Conservation (phyloP, 164 flowering plant species). For the Sextonia rubra region DNA sequence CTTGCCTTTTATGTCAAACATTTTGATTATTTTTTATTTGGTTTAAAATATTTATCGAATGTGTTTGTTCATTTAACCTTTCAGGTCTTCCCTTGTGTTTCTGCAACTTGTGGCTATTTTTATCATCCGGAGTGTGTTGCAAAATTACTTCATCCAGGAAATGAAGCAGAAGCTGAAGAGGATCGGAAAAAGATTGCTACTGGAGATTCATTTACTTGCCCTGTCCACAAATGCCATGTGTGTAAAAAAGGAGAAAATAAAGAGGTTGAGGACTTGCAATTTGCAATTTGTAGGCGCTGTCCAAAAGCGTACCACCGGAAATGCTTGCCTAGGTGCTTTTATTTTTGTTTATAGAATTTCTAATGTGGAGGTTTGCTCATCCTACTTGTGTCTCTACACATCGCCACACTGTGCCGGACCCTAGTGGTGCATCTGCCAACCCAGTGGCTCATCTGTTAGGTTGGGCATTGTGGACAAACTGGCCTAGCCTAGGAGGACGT, state of each 20-base stretch:
- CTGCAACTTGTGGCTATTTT: slow-evolving; percentile 74
- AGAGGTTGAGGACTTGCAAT: slow-evolving; percentile 39
- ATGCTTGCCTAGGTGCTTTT: slow-evolving; percentile 75
- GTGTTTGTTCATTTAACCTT: background rate
- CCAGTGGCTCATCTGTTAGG: too few species aligned
- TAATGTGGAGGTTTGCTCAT: too few species aligned
- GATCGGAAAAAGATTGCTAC: slow-evolving; percentile 39
- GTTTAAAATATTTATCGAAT: background rate
- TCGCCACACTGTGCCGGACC: too few species aligned
- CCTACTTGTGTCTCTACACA: too few species aligned
- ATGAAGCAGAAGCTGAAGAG: slow-evolving; percentile 35
- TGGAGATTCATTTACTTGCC: slow-evolving; percentile 71
- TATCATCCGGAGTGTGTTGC: slow-evolving; percentile 82
- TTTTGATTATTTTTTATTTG: background rate
- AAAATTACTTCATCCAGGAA: slow-evolving; percentile 36
- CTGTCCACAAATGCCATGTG: slow-evolving; percentile 58
- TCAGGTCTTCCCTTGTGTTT: slow-evolving; percentile 72
- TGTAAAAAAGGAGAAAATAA: slow-evolving; percentile 63
- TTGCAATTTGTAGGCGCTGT: slow-evolving; percentile 90
- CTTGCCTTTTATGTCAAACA: too few species aligned
- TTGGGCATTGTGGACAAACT: too few species aligned
- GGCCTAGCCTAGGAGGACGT: too few species aligned
- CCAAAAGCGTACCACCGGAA: slow-evolving; percentile 84
- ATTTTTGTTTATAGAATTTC: too few species aligned
- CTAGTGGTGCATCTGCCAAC: too few species aligned